Conservation (phyloP, 495 filamentous ascomycete species). For the Lasiosphaeria miniovina region DNA sequence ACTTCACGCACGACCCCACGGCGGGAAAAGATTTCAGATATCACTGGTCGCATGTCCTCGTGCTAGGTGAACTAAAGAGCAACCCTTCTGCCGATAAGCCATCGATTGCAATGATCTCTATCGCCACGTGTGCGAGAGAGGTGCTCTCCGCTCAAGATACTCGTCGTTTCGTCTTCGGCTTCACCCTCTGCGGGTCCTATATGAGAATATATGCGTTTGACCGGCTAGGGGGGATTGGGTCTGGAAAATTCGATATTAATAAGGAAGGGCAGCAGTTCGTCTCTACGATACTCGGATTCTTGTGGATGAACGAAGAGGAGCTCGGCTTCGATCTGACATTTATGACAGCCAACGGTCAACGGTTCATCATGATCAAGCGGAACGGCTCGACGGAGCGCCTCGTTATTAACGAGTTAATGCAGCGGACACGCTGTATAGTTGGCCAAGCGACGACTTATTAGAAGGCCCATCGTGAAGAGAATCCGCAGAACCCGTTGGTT, state of each 20-base stretch:
- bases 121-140: conserved; percentile 43
- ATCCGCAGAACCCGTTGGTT: conserved; percentile 36
- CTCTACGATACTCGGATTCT: conserved; percentile 44
- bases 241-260: conserved; percentile 46
- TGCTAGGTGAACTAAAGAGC: conserved; percentile 48
- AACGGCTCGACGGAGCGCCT: conserved; percentile 39
- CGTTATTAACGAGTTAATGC: conserved; percentile 44
- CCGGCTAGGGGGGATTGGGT: conserved; percentile 45
- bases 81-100: conserved; percentile 37
- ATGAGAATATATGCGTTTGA: conserved; percentile 46
- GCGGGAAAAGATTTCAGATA: conserved; percentile 29
- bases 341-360: conserved; percentile 28
- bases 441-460: conserved; percentile 47
- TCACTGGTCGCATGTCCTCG: conserved; percentile 46
- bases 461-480: conserved; percentile 40
- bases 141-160: conserved; percentile 45
- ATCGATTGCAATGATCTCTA: conserved; percentile 37
- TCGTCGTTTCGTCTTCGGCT: conserved; percentile 47
- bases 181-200: conserved; percentile 39
- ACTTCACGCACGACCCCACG: conserved; percentile 13
- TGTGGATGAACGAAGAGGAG: conserved; percentile 46
- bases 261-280: conserved; percentile 45
- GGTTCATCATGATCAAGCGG: conserved; percentile 33
- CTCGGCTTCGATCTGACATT: conserved; percentile 49
- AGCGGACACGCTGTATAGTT: conserved; percentile 31